Evolutionary conservation across 148 eudicot genomes (phyloP), one percentile per base, ranked within the genome.

Genomic region (Rheum nobile): DNA sequence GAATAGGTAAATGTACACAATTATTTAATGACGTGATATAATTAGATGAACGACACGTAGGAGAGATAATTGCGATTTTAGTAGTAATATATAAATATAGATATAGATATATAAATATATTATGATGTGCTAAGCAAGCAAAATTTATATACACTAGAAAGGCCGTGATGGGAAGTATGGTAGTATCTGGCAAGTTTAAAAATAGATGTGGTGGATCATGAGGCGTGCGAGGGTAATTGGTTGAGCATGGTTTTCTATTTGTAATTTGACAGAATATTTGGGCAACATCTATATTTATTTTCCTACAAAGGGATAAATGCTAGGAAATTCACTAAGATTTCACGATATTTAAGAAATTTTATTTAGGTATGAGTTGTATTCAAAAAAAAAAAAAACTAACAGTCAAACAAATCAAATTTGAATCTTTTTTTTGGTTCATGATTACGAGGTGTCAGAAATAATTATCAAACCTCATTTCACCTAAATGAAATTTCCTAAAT

Each of bases 171-270:
- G 67, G 67, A 65, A 31, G 21, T 65, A 65, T 65, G 70, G 7
- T 50, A 50, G 57, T 7, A 50, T 21, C 26, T 22, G 69, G 38
- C 8, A 63, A 22, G 38, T 63, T 63, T 12, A 9, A 5, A 63
- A 63, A 14, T 21, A 65, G 70, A 65, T 65, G 41, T 65, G 70
- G 32, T 65, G 70, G 70, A 65, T 65, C 70, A 34, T 65, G 21
- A 6, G n/a, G 32, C 70, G 70, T 65, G 70, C 70, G 13, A 65
- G 22, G 41, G 4, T 31, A 16, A 65, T 47, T 14, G 38, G 8
- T 29, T 31, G 8, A 26, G 4, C 22, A 17, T 17, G 1, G 7
- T 16, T 17, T 17, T 48, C n/a, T n/a, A 22, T 55, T 4, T 55
- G 28, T 55, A 55, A 8, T 22, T 55, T 55, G 21, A 48, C 22